These are phyloP conservation scores for Bacidia gigantensis DNA, from an alignment of 495 filamentous ascomycete genomes.

Conservation along the genomic window DNA sequence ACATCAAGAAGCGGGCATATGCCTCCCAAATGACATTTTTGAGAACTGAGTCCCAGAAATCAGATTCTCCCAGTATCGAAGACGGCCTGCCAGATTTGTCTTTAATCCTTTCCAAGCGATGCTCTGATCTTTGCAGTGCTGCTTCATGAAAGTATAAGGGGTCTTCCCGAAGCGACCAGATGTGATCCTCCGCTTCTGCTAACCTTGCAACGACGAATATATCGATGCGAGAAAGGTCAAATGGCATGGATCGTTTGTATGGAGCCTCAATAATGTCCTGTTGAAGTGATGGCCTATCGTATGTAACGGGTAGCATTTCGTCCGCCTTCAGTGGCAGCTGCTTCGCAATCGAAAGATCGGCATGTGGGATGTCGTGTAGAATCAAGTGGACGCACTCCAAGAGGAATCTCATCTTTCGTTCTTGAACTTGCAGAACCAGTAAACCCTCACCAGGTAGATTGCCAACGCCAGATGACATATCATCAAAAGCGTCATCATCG, in stretches of 20 bases:
- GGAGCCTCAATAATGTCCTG: slow-evolving; percentile 31
- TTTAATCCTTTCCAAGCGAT: slow-evolving; percentile 19
- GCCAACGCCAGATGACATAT: slow-evolving; percentile 18
- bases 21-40: slow-evolving; percentile 19
- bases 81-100: slow-evolving; percentile 20
- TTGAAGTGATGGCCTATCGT: slow-evolving; percentile 19
- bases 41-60: slow-evolving; percentile 26
- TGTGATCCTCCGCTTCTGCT: slow-evolving; percentile 18
- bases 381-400: slow-evolving; percentile 26
- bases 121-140: slow-evolving; percentile 27
- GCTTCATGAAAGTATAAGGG: slow-evolving; percentile 34
- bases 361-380: slow-evolving; percentile 27
- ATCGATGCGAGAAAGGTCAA: slow-evolving; percentile 30
- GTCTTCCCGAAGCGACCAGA: slow-evolving; percentile 39
- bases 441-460: slow-evolving; percentile 32
- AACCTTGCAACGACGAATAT: slow-evolving; percentile 26
- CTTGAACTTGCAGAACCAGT: slow-evolving; percentile 32
- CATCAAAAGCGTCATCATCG: slow-evolving; percentile 24
- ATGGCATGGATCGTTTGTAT: slow-evolving; percentile 27
- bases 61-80: slow-evolving; percentile 15
- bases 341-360: slow-evolving; percentile 13
- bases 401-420: slow-evolving; percentile 31
- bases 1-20: slow-evolving; percentile 18
- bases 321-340: slow-evolving; percentile 13
- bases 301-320: not conserved